These are phyloP conservation scores for Gautieria morchelliformis DNA, from an alignment of 768 basidiomycete genomes.

Conservation along the genomic window DNA sequence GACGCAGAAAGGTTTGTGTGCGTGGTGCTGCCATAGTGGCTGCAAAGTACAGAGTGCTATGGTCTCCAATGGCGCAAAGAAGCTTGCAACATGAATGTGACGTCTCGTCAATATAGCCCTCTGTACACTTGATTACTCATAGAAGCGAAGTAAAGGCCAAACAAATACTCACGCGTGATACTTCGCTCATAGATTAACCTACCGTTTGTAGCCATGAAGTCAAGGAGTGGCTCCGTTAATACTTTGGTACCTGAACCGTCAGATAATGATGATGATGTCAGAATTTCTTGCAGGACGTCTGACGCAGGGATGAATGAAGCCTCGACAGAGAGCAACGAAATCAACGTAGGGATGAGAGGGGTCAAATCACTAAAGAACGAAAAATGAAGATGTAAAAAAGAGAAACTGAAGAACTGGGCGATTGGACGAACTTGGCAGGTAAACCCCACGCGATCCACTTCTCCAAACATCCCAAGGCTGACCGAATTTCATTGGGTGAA, in stretches of 20 bases:
- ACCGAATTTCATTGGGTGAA: slow-evolving; percentile 41
- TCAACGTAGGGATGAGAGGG: slow-evolving; percentile 36
- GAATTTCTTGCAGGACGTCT: slow-evolving; percentile 67
- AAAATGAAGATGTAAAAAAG: background rate
- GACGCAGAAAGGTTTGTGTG: slow-evolving; percentile 60
- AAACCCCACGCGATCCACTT: slow-evolving; percentile 69
- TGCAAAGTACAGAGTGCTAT: slow-evolving; percentile 73
- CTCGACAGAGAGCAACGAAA: slow-evolving; percentile 52
- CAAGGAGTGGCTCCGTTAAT: slow-evolving; percentile 78
- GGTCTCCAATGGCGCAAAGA: slow-evolving; percentile 73
- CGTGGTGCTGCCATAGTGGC: slow-evolving; percentile 50
- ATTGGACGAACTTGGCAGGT: slow-evolving; percentile 48
- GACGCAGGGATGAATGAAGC: slow-evolving; percentile 53
- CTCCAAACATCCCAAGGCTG: slow-evolving; percentile 72
- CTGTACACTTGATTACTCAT: slow-evolving; percentile 13
- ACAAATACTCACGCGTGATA: slow-evolving; percentile 23
- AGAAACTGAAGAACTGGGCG: background rate
- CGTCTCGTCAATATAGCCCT: slow-evolving; percentile 41
- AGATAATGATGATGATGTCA: slow-evolving; percentile 62
- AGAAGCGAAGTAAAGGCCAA: background rate
- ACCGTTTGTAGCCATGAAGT: slow-evolving; percentile 61
- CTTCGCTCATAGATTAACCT: slow-evolving; percentile 33
- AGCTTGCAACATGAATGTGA: slow-evolving; percentile 74
- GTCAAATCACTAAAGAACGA: slow-evolving; percentile 48
- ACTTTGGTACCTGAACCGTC: slow-evolving; percentile 59